Evolutionary conservation across 768 basidiomycete genomes (phyloP).

Genomic region (Hortiboletus flavorubellus): DNA sequence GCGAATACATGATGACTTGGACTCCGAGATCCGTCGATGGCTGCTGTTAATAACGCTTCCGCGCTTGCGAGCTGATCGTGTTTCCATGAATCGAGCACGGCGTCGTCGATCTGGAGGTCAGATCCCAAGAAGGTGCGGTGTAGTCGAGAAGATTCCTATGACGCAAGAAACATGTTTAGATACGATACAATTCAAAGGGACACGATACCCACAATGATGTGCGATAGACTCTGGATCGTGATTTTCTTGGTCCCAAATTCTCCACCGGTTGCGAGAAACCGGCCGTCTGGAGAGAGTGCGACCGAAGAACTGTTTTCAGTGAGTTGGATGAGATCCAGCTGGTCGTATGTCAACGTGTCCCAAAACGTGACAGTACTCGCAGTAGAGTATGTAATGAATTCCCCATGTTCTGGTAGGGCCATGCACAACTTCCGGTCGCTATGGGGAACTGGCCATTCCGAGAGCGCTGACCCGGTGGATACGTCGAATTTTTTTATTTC

Average conservation of each 20-base stretch:
- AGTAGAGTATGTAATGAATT: not conserved
- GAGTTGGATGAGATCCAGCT: not conserved
- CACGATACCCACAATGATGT: not conserved
- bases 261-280: not conserved
- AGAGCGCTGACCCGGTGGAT: not conserved
- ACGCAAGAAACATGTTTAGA: not conserved
- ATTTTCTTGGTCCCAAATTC: not conserved
- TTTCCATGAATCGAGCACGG: not conserved
- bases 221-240: not conserved
- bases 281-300: not conserved
- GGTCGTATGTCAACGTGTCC: not conserved
- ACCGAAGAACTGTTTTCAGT: not conserved
- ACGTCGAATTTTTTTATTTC: not conserved
- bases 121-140: not conserved
- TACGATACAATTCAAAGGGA: too few species aligned
- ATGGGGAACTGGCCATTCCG: not conserved
- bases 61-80: not conserved
- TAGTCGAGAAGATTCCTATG: too few species aligned
- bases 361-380: not conserved
- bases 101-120: not conserved
- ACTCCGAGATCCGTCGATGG: too few species aligned
- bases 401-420: not conserved
- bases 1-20: not conserved
- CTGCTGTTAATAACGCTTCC: not conserved
- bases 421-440: not conserved